phyloP scores from a whole-genome alignment of 1,139 yeast species.

The Candida freyschussii region DNA sequence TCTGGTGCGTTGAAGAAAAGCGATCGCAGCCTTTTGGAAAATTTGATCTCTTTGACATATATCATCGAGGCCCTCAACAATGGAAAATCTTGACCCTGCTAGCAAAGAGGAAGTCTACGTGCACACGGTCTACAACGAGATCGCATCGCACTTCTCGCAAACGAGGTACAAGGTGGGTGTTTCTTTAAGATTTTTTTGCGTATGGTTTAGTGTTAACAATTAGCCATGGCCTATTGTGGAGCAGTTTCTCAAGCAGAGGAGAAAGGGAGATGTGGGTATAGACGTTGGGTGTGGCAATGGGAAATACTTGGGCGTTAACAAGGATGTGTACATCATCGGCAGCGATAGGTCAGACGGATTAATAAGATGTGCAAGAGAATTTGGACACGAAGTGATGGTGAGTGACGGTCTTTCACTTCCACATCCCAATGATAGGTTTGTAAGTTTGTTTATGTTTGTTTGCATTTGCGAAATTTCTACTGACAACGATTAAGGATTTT shows the following conservation, averaged over 20 bases:
- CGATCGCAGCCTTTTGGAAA: no score
- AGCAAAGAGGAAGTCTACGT: slow-evolving; percentile 73
- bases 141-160: slow-evolving; percentile 87
- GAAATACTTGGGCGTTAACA: slow-evolving; percentile 73
- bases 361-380: slow-evolving; percentile 60
- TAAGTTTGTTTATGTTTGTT: slow-evolving; percentile 13
- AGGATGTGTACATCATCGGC: slow-evolving; percentile 65
- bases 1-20: neutral
- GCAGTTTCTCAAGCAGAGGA: slow-evolving; percentile 45
- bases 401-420: slow-evolving; percentile 73
- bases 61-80: no score
- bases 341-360: slow-evolving; percentile 81
- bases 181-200: slow-evolving; percentile 9
- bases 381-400: slow-evolving; percentile 50
- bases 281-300: slow-evolving; percentile 98
- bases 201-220: neutral
- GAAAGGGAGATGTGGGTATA: slow-evolving; percentile 45
- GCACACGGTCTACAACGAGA: slow-evolving; percentile 85
- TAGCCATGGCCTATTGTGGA: slow-evolving; percentile 95
- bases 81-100: slow-evolving; percentile 35
- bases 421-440: slow-evolving; percentile 48
- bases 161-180: slow-evolving; percentile 63
- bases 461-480: no score
- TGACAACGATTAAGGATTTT: no score
- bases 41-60: no score